phyloP scores from a whole-genome alignment of 495 filamentous ascomycete species.

The Xanthoparmelia taractica region DNA sequence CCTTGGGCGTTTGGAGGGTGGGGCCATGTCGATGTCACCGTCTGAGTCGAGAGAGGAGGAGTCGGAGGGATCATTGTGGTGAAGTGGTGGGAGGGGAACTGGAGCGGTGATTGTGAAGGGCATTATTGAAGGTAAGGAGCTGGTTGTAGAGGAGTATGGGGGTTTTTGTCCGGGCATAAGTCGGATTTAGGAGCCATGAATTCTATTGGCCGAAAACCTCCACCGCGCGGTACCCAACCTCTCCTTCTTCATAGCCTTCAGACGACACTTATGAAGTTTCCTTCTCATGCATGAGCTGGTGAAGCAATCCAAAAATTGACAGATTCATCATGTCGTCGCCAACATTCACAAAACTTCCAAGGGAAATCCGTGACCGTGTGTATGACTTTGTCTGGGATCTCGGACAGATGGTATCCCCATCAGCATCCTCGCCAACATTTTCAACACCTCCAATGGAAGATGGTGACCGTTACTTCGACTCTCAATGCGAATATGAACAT shows the following conservation, averaged over 20 bases:
- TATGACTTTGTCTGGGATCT: slow-evolving; percentile 2
- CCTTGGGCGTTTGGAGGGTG: slow-evolving; percentile 36
- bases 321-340: neutral
- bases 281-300: too few relatives aligned
- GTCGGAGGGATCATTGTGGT: slow-evolving; percentile 33
- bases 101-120: slow-evolving; percentile 74
- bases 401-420: neutral
- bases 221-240: neutral
- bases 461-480: too few relatives aligned
- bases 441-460: too few relatives aligned
- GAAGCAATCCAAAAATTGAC: neutral
- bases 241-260: too few relatives aligned
- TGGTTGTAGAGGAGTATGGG: neutral
- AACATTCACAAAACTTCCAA: neutral
- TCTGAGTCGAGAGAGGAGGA: slow-evolving; percentile 51
- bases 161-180: neutral
- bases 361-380: neutral
- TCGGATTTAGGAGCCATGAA: neutral
- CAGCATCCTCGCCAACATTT: too few relatives aligned
- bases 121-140: slow-evolving; percentile 44
- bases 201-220: neutral
- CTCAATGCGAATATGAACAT: too few relatives aligned
- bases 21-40: slow-evolving; percentile 51
- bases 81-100: slow-evolving; percentile 30
- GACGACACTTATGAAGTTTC: too few relatives aligned